Percentiles rank a stretch among this genome's conserved stretches.
Evolutionary conservation across 106 monocot genomes (phyloP).

Genomic region (Cymbidium sinense): DNA sequence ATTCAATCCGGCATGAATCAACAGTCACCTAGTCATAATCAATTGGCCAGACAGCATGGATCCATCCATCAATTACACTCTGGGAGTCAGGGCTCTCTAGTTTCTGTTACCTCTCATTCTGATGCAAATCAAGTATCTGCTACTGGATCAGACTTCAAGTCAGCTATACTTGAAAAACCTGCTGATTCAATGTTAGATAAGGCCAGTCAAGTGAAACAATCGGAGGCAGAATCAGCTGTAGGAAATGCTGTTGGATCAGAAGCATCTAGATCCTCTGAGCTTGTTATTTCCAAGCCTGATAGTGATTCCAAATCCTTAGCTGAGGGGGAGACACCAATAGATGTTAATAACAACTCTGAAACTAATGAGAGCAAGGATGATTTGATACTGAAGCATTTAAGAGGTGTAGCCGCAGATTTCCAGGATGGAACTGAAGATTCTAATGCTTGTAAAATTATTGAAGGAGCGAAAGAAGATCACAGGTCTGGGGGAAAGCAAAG

Average conservation of each 20-base stretch:
- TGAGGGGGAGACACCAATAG: constrained; percentile 14
- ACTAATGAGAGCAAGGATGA: constrained; percentile 19
- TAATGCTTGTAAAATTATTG: constrained; percentile 6
- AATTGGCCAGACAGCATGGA: constrained; percentile 6
- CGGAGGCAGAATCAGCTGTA: not conserved
- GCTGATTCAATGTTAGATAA: constrained; percentile 20
- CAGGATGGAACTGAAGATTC: constrained; percentile 10
- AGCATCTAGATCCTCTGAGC: constrained; percentile 15
- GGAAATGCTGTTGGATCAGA: constrained; percentile 18
- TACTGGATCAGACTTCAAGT: constrained; percentile 1
- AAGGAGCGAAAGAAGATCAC: constrained; percentile 7
- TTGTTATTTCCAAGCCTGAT: constrained; percentile 14
- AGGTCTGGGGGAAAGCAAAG: constrained; percentile 1
- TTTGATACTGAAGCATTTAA: not conserved
- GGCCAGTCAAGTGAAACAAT: constrained; percentile 2
- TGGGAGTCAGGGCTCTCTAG: constrained; percentile 14
- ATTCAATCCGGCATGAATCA: constrained; percentile 21
- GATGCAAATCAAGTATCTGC: constrained; percentile 10
- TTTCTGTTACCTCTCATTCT: constrained; percentile 1
- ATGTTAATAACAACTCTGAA: constrained; percentile 13
- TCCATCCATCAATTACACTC: constrained; percentile 16
- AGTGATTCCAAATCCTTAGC: constrained; percentile 1
- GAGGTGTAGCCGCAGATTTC: constrained; percentile 3
- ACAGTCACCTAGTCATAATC: constrained; percentile 18
- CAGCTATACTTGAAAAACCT: not conserved